Percentiles rank a stretch among this genome's conserved stretches.
Evolutionary conservation across 352 stramenopile species (phyloP).

Genomic region (Pythium biforme): DNA sequence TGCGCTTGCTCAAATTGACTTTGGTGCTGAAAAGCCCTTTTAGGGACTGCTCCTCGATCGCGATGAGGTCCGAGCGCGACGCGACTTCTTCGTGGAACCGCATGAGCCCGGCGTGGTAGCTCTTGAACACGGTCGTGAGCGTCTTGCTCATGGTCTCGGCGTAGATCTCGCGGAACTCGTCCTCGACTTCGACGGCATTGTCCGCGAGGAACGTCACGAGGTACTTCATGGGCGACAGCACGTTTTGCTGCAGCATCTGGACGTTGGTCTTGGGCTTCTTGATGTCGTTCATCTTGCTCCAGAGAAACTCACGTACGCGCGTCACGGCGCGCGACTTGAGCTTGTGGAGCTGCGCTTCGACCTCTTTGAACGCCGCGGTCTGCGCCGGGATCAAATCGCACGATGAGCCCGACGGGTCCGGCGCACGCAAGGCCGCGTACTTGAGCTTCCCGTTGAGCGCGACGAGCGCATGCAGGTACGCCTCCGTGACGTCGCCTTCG

Average conservation of each 20-base stretch:
- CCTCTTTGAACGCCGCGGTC: constrained; percentile 92
- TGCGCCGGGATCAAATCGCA: constrained; percentile 87
- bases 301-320: constrained; percentile 92
- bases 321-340: constrained; percentile 73
- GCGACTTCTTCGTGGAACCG: constrained; percentile 95
- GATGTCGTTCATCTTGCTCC: constrained; percentile 92
- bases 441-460: constrained; percentile 93
- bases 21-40: constrained; percentile 80
- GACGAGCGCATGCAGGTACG: constrained; percentile 92
- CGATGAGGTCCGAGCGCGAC: constrained; percentile 92
- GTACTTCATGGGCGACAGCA: constrained; percentile 95
- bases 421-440: constrained; percentile 76
- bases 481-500: constrained; percentile 92
- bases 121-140: constrained; percentile 94
- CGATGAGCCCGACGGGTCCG: constrained; percentile 61
- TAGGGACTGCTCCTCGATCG: constrained; percentile 93
- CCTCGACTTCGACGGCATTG: constrained; percentile 91
- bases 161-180: constrained; percentile 96
- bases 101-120: constrained; percentile 95
- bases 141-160: constrained; percentile 97
- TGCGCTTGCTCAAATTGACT: constrained; percentile 96
- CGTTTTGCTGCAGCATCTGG: constrained; percentile 97
- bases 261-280: constrained; percentile 97
- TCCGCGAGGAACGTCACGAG: constrained; percentile 94
- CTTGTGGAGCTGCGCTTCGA: constrained; percentile 91